Percentiles rank a stretch among this genome's conserved stretches.
Evolutionary conservation across 306 rosid species (phyloP).

Genomic region (Fragaria vesca): DNA sequence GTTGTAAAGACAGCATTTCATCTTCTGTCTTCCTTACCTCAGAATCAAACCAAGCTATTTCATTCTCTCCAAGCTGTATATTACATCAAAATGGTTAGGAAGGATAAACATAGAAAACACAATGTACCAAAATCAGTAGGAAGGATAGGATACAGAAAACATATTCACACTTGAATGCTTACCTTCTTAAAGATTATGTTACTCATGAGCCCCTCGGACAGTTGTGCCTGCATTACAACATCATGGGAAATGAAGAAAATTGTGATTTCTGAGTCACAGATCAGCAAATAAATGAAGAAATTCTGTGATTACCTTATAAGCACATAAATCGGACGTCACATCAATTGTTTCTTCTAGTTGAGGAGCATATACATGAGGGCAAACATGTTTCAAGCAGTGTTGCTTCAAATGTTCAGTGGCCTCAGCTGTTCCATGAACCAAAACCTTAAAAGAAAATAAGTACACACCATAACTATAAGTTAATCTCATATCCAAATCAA

Average conservation of each 20-base stretch:
- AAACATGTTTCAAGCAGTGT: slow-evolving; percentile 74
- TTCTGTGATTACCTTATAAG: slow-evolving; percentile 66
- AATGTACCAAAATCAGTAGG: slow-evolving; percentile 15
- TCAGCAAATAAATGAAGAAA: slow-evolving; percentile 17
- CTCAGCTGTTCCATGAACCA: slow-evolving; percentile 98
- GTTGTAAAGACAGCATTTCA: slow-evolving; percentile 58
- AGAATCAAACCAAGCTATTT: slow-evolving; percentile 91
- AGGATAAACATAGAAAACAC: slow-evolving; percentile 9
- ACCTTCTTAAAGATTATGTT: slow-evolving; percentile 91
- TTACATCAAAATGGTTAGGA: slow-evolving; percentile 20
- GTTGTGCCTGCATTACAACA: slow-evolving; percentile 69
- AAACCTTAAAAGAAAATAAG: slow-evolving; percentile 49
- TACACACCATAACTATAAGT: not conserved
- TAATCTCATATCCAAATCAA: not conserved
- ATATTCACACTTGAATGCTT: slow-evolving; percentile 13
- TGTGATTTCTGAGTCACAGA: slow-evolving; percentile 4
- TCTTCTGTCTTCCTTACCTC: slow-evolving; percentile 74
- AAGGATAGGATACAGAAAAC: slow-evolving; percentile 11
- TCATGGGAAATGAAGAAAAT: slow-evolving; percentile 23
- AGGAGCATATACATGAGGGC: slow-evolving; percentile 91
- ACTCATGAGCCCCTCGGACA: slow-evolving; percentile 90
- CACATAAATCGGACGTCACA: slow-evolving; percentile 94
- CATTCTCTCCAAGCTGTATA: slow-evolving; percentile 82
- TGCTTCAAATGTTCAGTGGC: slow-evolving; percentile 98
- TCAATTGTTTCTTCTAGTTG: slow-evolving; percentile 93